Conservation (phyloP, 1,284 basidiomycete species). For the Cryptococcus deneoformans region DNA sequence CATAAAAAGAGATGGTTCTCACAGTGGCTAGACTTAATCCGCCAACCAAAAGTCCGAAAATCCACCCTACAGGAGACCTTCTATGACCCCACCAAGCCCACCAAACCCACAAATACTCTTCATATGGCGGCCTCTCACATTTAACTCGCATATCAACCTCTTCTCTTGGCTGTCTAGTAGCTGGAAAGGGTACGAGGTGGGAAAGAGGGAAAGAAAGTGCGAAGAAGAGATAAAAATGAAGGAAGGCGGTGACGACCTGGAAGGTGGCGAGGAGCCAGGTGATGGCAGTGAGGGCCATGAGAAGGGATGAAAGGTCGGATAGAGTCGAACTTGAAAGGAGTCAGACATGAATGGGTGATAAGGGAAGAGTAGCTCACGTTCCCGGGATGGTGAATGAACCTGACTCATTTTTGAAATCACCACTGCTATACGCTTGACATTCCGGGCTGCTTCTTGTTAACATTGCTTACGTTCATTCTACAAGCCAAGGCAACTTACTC, state of each 20-base stretch:
- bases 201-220: slow-evolving; percentile 28
- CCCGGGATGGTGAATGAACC: slow-evolving; percentile 20
- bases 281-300: slow-evolving; percentile 19
- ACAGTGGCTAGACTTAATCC: slow-evolving; percentile 16
- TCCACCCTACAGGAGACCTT: slow-evolving; percentile 20
- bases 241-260: slow-evolving; percentile 17
- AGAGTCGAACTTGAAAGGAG: background rate
- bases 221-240: slow-evolving; percentile 34
- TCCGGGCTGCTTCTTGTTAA: slow-evolving; percentile 4
- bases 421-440: slow-evolving; percentile 13
- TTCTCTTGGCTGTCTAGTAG: background rate
- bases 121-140: slow-evolving; percentile 25
- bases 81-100: slow-evolving; percentile 41
- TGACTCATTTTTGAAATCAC: slow-evolving; percentile 20
- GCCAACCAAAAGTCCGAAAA: slow-evolving; percentile 13
- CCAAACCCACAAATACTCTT: slow-evolving; percentile 33
- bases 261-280: slow-evolving; percentile 27
- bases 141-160: slow-evolving; percentile 32
- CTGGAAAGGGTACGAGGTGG: slow-evolving; percentile 9
- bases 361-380: slow-evolving; percentile 14
- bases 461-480: background rate
- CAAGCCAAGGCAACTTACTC: background rate
- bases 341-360: background rate
- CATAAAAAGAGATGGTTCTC: background rate
- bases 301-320: slow-evolving; percentile 13